Conservation (phyloP, 2,329 filamentous ascomycete genomes). For the Pseudogymnoascus sp. region DNA sequence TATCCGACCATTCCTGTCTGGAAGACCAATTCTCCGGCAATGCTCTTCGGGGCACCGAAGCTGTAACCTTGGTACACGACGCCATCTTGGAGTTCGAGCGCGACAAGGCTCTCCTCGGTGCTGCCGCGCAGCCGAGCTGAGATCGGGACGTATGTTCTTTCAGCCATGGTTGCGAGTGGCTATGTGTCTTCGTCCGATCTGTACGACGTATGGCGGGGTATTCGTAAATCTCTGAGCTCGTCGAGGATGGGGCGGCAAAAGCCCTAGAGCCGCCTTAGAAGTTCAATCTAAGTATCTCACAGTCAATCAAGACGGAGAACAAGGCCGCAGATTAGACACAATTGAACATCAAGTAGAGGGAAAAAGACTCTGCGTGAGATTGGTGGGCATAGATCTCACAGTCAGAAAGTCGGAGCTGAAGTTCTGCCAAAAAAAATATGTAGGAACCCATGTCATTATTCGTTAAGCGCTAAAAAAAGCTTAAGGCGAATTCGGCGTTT, state of each 20-base stretch:
- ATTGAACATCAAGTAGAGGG: conserved; percentile 8
- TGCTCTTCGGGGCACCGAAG: conserved; percentile 91
- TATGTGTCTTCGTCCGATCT: not conserved
- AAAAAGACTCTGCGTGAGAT: conserved; percentile 4
- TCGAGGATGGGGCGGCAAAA: not conserved
- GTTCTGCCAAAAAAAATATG: conserved; percentile 3
- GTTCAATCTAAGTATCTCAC: conserved; percentile 3
- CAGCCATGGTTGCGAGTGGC: conserved; percentile 8
- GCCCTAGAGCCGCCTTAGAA: conserved; percentile 9
- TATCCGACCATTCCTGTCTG: conserved; percentile 99
- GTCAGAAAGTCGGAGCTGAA: conserved; percentile 5
- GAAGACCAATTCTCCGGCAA: conserved; percentile 95
- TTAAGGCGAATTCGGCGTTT: not conserved
- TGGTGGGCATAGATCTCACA: not conserved
- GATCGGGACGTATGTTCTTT: conserved; percentile 18
- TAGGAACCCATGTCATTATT: conserved; percentile 5
- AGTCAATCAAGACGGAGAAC: conserved; percentile 6
- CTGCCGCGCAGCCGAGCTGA: conserved; percentile 19
- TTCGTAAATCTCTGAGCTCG: conserved; percentile 3
- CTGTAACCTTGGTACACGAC: conserved; percentile 87
- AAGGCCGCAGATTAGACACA: conserved; percentile 4
- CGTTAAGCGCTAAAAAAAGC: conserved; percentile 4
- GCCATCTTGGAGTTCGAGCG: conserved; percentile 89
- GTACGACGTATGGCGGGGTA: conserved; percentile 6
- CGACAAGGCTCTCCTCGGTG: conserved; percentile 56